These are phyloP conservation scores for Aphanomyces cochlioides DNA, from an alignment of 352 stramenopile species.

Conservation along the genomic window DNA sequence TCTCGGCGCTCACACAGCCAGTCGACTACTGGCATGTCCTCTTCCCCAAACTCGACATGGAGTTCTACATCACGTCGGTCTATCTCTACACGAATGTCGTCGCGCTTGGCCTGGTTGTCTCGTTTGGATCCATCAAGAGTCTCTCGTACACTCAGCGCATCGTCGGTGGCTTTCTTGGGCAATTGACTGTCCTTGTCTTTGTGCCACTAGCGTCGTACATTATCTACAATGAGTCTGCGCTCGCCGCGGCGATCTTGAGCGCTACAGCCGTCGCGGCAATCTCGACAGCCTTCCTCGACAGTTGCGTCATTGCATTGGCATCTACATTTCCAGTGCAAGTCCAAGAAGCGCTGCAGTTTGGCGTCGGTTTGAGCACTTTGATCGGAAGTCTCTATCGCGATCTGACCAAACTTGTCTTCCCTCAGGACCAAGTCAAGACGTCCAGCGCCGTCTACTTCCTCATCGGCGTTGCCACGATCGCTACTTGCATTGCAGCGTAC, in stretches of 20 bases:
- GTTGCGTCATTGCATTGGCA: slow-evolving; percentile 70
- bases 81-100: slow-evolving; percentile 83
- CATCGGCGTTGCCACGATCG: slow-evolving; percentile 69
- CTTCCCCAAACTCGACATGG: slow-evolving; percentile 82
- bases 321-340: slow-evolving; percentile 72
- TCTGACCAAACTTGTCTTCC: slow-evolving; percentile 78
- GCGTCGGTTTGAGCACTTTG: slow-evolving; percentile 72
- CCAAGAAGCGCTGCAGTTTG: slow-evolving; percentile 78
- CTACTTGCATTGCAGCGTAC: slow-evolving; percentile 69
- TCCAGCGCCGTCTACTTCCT: slow-evolving; percentile 84
- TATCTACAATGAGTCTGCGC: slow-evolving; percentile 56
- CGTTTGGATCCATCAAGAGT: slow-evolving; percentile 41
- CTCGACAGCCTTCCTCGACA: slow-evolving; percentile 79
- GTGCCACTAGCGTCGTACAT: slow-evolving; percentile 78
- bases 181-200: slow-evolving; percentile 66
- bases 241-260: slow-evolving; percentile 58
- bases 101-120: slow-evolving; percentile 62
- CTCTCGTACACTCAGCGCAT: slow-evolving; percentile 70
- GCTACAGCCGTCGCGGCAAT: slow-evolving; percentile 59
- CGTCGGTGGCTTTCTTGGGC: slow-evolving; percentile 68
- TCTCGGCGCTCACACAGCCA: slow-evolving; percentile 82
- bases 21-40: slow-evolving; percentile 85
- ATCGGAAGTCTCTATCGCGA: slow-evolving; percentile 80
- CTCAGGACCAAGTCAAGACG: slow-evolving; percentile 46
- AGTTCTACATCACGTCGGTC: slow-evolving; percentile 75